These are phyloP conservation scores for Rhododendron simsii DNA, from an alignment of 148 eudicot genomes.

Conservation along the genomic window DNA sequence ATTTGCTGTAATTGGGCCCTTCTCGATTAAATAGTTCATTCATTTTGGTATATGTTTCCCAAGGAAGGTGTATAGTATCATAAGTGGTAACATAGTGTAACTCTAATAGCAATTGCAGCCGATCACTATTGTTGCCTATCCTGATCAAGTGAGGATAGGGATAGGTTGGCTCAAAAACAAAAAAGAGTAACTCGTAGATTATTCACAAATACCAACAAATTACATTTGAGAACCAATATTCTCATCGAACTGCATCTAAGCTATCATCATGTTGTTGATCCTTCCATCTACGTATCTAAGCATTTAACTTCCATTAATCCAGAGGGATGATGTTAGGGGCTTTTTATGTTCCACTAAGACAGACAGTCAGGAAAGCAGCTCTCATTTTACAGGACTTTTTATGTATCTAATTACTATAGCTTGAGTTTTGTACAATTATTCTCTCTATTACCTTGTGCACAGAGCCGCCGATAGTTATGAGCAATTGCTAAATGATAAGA, in stretches of 20 bases:
- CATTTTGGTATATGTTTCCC: background rate
- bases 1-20: background rate
- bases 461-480: background rate
- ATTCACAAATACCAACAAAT: background rate
- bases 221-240: background rate
- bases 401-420: no score
- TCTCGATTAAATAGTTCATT: background rate
- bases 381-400: background rate
- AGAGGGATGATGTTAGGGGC: background rate
- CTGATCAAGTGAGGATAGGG: no score
- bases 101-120: no score
- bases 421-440: no score
- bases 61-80: background rate
- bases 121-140: no score
- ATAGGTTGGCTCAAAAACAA: no score
- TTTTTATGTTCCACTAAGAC: background rate
- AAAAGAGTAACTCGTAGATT: background rate
- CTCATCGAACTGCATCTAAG: background rate
- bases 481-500: background rate
- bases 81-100: background rate
- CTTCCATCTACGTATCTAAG: background rate
- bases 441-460: background rate
- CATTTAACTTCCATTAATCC: background rate
- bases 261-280: background rate
- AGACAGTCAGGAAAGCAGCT: background rate